Evolutionary conservation across 1,284 basidiomycete species (phyloP), one percentile per base, ranked within the genome.

Genomic region (Uromyces viciae-fabae): DNA sequence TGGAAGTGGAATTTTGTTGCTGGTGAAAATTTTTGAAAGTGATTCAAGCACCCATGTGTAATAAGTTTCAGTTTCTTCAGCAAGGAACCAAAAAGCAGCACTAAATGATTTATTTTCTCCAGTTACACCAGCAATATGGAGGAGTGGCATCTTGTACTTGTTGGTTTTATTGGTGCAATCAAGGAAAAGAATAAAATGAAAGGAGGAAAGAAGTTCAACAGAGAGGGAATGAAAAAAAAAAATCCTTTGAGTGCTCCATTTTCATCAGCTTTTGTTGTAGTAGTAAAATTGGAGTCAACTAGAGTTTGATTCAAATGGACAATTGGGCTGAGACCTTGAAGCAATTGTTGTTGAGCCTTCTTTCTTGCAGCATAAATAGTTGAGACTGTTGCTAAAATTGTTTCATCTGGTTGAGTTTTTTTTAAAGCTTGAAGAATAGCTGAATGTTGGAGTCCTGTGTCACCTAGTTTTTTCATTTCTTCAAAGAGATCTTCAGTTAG

Each of bases 111-210:
- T 69, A 31, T 69, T 49, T 17, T n/a, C 3, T 8, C 66, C 43
- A 0, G 28, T 49, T 4, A 69, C 11, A 4, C 66, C 66, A 33
- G 66, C 1, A 4, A 69, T 49, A 17, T 69, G 66, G 25, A 69
- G 42, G 3, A 69, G 22, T 0, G 43, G 66, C 9, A 69, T 69
- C 8, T 42, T 25, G 66, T 49, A 49, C n/a, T 69, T 69, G 22
- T 69, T 46, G 1, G 66, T 69, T 31, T 69, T 69, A 31, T 69
- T 46, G 25, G 42, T 69, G 15, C 66, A 69, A 17, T 49, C 25
- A 19, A 69, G 38, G 5, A 68, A 42, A 19, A 68, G 64, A 25
- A 68, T n/a, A 25, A 42, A 36, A 19, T 42, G 64, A 25, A 14
- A 68, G 1, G 62, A 11, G 0, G 7, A 14, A n/a, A 64, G 33